Base-by-base conservation (phyloP, 192 early-diverging fungal genomes). In the Helicostylum pulchrum region DNA sequence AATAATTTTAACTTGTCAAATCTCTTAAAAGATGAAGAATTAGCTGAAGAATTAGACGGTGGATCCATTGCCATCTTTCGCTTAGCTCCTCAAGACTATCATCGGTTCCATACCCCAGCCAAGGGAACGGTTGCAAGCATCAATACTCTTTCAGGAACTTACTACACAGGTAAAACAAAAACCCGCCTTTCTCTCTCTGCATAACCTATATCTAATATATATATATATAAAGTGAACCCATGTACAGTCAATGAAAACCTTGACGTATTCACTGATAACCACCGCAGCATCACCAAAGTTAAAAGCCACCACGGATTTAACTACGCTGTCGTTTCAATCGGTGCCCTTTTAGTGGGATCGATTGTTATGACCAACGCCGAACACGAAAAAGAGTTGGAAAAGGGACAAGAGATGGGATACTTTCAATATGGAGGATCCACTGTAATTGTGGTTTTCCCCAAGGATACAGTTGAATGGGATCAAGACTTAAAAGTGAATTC, bases 51-150 rank as follows among this genome's bases (percentile, higher is more conserved):
- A 20, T 88, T 83, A 53, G 77, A 80, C 19, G 85, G 80, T 39
- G 88, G 86, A 0, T 68, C 82, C 0, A 53, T 90, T 61, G 83
- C 83, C 11, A 79, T 91, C 26, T 91, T 87, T 54, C 76, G 90
- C n/a, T 66, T 92, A 12, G 90, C 90, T 0, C 90, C 90, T 42
- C 90, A 92, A 75, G 89, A 92, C 61, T 92, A 92, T 39, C 90
- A 92, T 55, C 78, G 90, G n/a, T 74, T 53, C 75, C 90, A 92
- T 65, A 71, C 78, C 31, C 88, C 89, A 15, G 83, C 77, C 1
- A 60, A 77, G 34, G 85, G 88, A 7, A 64, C 65, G 4, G 53
- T 90, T 17, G 72, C 69, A n/a, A 64, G 78, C 2, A 70, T 74
- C 2, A 50, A 54, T 49, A 68, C 67, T 17, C 77, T 92, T 23